Percentiles rank a stretch among this genome's conserved stretches.
Evolutionary conservation across 345 rosid genomes (phyloP).

Genomic region (Euclidium syriacum): DNA sequence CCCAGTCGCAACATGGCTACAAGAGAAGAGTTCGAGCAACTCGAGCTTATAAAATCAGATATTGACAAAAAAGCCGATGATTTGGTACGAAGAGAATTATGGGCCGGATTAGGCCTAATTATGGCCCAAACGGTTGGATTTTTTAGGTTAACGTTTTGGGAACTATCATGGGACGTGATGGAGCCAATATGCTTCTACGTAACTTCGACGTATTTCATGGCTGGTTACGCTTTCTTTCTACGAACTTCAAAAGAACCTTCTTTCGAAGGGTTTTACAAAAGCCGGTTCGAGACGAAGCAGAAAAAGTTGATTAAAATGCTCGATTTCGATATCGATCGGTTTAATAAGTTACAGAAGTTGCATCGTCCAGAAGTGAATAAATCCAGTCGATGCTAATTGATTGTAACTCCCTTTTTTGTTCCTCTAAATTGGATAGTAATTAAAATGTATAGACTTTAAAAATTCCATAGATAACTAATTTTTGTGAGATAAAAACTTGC

Average conservation of each 20-base stretch:
- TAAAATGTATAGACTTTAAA: slow-evolving; percentile 14
- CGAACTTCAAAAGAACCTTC: slow-evolving; percentile 82
- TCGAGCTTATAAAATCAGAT: slow-evolving; percentile 48
- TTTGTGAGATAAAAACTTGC: slow-evolving; percentile 4
- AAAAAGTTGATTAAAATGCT: slow-evolving; percentile 41
- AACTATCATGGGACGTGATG: slow-evolving; percentile 98
- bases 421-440: slow-evolving; percentile 6
- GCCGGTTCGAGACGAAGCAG: slow-evolving; percentile 66
- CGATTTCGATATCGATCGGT: slow-evolving; percentile 51
- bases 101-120: slow-evolving; percentile 66
- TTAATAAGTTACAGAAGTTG: slow-evolving; percentile 41
- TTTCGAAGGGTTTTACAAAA: slow-evolving; percentile 75
- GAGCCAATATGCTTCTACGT: slow-evolving; percentile 94
- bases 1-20: slow-evolving; percentile 38
- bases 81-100: slow-evolving; percentile 65
- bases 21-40: slow-evolving; percentile 48
- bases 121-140: slow-evolving; percentile 69
- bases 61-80: slow-evolving; percentile 57
- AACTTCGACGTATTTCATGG: slow-evolving; percentile 73
- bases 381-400: slow-evolving; percentile 5
- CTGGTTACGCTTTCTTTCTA: slow-evolving; percentile 77
- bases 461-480: not conserved
- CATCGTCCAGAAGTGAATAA: slow-evolving; percentile 24
- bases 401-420: not conserved
- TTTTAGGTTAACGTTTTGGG: slow-evolving; percentile 98